Evolutionary conservation across 2,329 filamentous ascomycete species (phyloP).

Genomic region (Cadophora luteo-olivacea): DNA sequence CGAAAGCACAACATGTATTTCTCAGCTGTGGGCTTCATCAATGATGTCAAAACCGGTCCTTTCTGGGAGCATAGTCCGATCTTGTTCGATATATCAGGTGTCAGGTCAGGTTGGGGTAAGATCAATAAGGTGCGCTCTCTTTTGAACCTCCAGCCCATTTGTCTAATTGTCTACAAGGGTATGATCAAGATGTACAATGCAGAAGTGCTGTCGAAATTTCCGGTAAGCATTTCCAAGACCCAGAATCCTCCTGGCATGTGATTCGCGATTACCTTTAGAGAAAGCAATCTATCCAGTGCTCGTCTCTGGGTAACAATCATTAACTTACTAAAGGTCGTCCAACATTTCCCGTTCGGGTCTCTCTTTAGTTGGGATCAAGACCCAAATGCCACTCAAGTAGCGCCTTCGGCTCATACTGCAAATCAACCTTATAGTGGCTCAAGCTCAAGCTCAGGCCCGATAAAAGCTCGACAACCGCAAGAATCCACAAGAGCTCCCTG

Average conservation of each 20-base stretch:
- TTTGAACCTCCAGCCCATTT: background rate
- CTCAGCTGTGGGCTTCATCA: conserved; percentile 93
- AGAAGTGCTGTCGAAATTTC: conserved; percentile 95
- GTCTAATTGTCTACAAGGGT: conserved; percentile 58
- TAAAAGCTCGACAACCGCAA: conserved; percentile 34
- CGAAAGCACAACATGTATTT: conserved; percentile 86
- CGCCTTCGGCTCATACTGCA: conserved; percentile 61
- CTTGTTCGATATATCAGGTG: conserved; percentile 91
- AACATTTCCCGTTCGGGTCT: conserved; percentile 87
- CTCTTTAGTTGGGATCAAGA: conserved; percentile 80
- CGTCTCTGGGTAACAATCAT: background rate
- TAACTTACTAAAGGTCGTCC: conserved; percentile 64
- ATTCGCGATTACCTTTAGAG: background rate
- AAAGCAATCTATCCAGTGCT: background rate
- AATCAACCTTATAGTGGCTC: conserved; percentile 54
- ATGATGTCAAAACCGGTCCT: conserved; percentile 93
- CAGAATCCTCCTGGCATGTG: background rate
- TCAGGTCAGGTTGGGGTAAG: conserved; percentile 94
- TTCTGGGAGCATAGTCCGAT: conserved; percentile 98
- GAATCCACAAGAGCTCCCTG: conserved; percentile 41
- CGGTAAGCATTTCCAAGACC: conserved; percentile 51
- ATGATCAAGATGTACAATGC: conserved; percentile 99
- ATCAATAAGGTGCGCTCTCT: conserved; percentile 75
- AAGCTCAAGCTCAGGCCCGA: conserved; percentile 27
- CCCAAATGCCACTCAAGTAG: conserved; percentile 59